Evolutionary conservation across 768 basidiomycete genomes (phyloP).

Genomic region (Boletus vinaceobasis): DNA sequence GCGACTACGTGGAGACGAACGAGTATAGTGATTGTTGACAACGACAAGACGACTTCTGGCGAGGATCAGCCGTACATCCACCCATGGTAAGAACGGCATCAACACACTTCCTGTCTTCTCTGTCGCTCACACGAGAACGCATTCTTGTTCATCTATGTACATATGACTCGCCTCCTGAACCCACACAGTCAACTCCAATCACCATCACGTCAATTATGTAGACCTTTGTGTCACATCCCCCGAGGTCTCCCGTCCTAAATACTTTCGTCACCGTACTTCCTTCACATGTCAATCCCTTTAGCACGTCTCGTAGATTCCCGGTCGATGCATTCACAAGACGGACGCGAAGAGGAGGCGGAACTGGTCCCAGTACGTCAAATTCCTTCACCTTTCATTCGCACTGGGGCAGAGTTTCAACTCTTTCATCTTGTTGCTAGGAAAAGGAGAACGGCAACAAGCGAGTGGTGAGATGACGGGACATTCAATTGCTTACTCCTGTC

Average conservation of each 20-base stretch:
- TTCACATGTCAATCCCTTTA: conserved; percentile 42
- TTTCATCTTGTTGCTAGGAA: too few species aligned
- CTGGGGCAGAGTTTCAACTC: not conserved
- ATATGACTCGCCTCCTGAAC: not conserved
- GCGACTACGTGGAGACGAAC: too few species aligned
- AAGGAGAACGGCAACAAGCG: too few species aligned
- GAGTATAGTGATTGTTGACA: not conserved
- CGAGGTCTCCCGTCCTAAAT: conserved; percentile 37
- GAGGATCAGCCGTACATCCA: not conserved
- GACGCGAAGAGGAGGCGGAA: conserved; percentile 40
- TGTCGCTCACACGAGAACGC: conserved; percentile 14
- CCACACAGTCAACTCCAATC: not conserved
- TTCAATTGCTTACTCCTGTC: not conserved
- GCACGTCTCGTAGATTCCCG: conserved; percentile 19
- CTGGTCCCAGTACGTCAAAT: conserved; percentile 38
- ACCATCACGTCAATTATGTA: conserved; percentile 24
- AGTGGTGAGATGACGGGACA: not conserved
- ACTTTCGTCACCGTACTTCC: conserved; percentile 43
- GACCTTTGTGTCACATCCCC: conserved; percentile 42
- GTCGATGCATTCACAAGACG: not conserved
- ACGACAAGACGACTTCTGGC: not conserved
- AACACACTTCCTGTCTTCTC: not conserved
- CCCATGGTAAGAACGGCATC: conserved; percentile 4
- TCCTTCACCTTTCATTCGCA: not conserved
- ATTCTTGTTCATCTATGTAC: not conserved